Evolutionary conservation across 345 rosid genomes (phyloP), one percentile per base, ranked within the genome.

Genomic region (Syzygium aromaticum): DNA sequence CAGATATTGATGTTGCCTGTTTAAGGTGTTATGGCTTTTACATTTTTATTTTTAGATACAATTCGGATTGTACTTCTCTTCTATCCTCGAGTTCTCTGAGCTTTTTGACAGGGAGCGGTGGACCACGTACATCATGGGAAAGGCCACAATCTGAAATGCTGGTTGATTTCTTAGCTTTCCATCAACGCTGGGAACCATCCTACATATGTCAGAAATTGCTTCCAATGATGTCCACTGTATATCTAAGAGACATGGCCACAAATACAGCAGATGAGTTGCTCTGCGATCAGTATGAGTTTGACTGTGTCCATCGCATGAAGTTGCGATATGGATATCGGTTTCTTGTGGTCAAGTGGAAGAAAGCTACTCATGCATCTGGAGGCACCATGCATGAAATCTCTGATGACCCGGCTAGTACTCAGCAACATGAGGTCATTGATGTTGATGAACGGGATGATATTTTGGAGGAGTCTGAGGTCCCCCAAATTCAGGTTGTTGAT

Each of bases 141-240:
- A 89, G 89, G 89, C 99, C 97, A 77, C 92, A 93, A 82, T 93
- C 92, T n/a, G 99, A 94, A 38, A 89, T 95, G 93, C 89, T 98
- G 82, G 94, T 95, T 84, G 99, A 96, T 92, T 95, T 93, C 91
- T 87, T 98, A 92, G 96, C 88, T 88, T 93, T 90, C 88, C 96
- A 92, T 89, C 96, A 88, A 89, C 93, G 64, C 28, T 98, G 96
- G 99, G 93, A 95, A 38, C 97, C 96, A 6, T 92, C 97, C 86
- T 94, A 92, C 88, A 89, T 94, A 92, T 92, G 98, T 54, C 96
- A 93, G 92, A 93, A 89, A 93, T 91, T 96, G 92, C 89, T 95
- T 90, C 96, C 96, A 14, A 93, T 98, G 99, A 30, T 94, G 88
- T 98, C 99, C 85, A 92, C 98, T 86, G 91, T 94, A 86, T 98